Base-by-base conservation (phyloP, 78 protist species). In the Dictyostelium intermedium region DNA sequence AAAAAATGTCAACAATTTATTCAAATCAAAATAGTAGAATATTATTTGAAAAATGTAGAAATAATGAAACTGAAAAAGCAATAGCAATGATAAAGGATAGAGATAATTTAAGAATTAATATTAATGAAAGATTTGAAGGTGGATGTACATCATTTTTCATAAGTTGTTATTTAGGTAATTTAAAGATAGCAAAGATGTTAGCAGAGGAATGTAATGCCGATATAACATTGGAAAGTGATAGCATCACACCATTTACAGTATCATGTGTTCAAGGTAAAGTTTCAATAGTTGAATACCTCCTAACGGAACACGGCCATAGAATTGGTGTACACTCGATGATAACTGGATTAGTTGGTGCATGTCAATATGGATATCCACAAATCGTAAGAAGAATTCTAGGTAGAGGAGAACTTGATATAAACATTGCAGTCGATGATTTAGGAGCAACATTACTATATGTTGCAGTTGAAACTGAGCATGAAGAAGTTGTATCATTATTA, bases 361-460 rank as follows among this genome's bases (percentile, higher is more conserved):
- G 74, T 41, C 85, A 89, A 45, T 80, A 89, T 35, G 82, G 82
- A 6, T 45, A 20, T 30, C 82, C 94, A 25, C 94, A 89, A 78
- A 47, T 89, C 7, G 72, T 89, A 13, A 61, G 87, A 70, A 43
- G 87, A 43, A 47, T 89, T n/a, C 13, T 89, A 16, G 87, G 53
- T 14, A 78, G n/a, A 25, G 87, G 94, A 14, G 25, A 66, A 6
- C 9, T 72, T 4, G 87, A 89, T 70, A 79, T 89, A 1, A 89
- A 89, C 70, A 69, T 77, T 5, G 16, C n/a, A 13, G 27, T 89
- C 0, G 94, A 89, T 32, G 87, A 89, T 30, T 47, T 80, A 30
- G 94, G 94, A 35, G 94, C 94, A 7, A 89, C 94, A 4, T 70
- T 43, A 11, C 50, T 89, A 41, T 89, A 89, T n/a, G 83, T 70